These are phyloP conservation scores for Ballota nigra DNA, from an alignment of 257 asterid genomes.

Conservation along the genomic window DNA sequence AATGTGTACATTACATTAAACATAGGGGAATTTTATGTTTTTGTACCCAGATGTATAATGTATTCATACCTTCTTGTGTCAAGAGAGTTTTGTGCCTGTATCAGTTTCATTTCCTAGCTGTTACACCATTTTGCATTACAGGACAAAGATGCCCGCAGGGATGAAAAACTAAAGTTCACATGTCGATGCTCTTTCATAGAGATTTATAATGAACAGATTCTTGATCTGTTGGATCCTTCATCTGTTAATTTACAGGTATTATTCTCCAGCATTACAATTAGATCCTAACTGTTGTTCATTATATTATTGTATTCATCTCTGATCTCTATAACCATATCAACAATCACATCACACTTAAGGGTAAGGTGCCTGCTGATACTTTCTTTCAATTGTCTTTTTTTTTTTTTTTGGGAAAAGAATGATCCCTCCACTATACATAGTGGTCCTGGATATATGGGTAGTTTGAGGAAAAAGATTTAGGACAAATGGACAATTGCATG, in stretches of 20 bases:
- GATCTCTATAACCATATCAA: too few species aligned
- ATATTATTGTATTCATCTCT: background rate
- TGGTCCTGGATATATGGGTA: background rate
- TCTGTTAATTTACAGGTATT: conserved; percentile 83
- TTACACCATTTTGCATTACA: conserved; percentile 28
- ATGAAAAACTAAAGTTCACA: conserved; percentile 74
- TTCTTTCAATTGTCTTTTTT: background rate
- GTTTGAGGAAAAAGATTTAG: background rate
- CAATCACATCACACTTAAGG: background rate
- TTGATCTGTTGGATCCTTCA: conserved; percentile 88
- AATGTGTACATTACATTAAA: too few species aligned
- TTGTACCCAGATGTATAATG: background rate
- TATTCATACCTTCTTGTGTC: background rate
- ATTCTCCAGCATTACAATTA: background rate
- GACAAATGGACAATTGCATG: background rate
- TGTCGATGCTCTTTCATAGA: conserved; percentile 93
- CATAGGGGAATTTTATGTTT: too few species aligned
- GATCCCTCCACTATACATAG: background rate
- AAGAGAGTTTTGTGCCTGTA: conserved; percentile 5
- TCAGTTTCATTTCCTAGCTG: conserved; percentile 3
- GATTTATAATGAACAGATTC: conserved; percentile 92
- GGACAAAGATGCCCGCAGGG: conserved; percentile 95
- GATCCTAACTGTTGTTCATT: background rate
- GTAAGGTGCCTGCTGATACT: conserved; percentile 6
- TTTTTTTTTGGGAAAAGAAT: background rate